Base-by-base conservation (phyloP, 192 early-diverging fungal species). In the Diversispora eburnea region DNA sequence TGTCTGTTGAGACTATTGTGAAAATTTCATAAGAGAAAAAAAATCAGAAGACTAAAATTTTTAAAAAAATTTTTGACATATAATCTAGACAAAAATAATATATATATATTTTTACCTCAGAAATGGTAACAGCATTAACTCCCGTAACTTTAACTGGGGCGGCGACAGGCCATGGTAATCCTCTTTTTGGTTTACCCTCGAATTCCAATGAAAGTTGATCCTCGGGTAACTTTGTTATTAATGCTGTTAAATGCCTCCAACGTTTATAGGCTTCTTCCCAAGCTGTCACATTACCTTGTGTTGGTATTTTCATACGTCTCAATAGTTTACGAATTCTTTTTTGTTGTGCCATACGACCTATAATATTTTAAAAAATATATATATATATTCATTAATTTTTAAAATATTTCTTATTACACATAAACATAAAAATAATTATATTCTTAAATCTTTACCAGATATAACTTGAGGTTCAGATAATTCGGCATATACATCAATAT, bases 261-360 rank as follows among this genome's bases (percentile, higher is more conserved):
- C 89, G 78, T 51, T 85, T 84, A 66, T 87, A 94, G 0, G 91
- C 83, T 71, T 95, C 93, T 75, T 93, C 91, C 90, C 91, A 94
- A 3, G 92, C 93, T 7, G 86, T 88, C 63, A 94, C 75, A 68
- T 90, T 92, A 39, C 92, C 93, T 3, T 87, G 80, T 0, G 92
- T 92, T 8, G 86, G 86, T 39, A 83, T 80, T 22, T 81, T 78
- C 76, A 91, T 86, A 67, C 87, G 83, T 17, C 92, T 76, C 20
- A 95, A 74, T 6, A 93, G 75, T 10, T 81, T 84, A n/a, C 94
- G 80, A 60, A 92, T 85, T 0, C 90, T 83, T 70, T 93, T 92
- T 75, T 95, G 93, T 68, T 91, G 88, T 0, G 90, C 89, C 51
- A 89, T 85, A 15, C 90, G 87, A 22, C 91, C 87, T 82, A 71